Percentiles rank a stretch among this genome's conserved stretches.
These are phyloP conservation scores for Nigrospora osmanthi DNA, from an alignment of 2,329 filamentous ascomycete species.

Conservation along the genomic window DNA sequence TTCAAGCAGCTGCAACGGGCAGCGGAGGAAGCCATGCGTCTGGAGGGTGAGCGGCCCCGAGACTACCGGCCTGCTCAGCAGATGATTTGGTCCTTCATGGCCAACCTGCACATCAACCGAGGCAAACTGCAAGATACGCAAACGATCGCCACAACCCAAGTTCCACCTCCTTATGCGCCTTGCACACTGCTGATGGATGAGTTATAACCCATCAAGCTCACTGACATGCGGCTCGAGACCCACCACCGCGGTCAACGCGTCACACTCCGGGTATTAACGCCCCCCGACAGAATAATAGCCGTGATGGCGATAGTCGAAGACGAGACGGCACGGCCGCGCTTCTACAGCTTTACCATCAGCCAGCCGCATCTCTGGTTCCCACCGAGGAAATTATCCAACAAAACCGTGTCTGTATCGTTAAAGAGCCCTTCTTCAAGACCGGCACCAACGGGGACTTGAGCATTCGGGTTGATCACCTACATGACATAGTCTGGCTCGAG, in stretches of 20 bases:
- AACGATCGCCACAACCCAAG: slow-evolving; percentile 3
- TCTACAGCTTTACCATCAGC: slow-evolving; percentile 33
- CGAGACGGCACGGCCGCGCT: slow-evolving; percentile 23
- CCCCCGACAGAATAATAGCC: slow-evolving; percentile 7
- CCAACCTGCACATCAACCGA: neutral
- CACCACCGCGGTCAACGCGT: slow-evolving; percentile 15
- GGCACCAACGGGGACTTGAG: slow-evolving; percentile 28
- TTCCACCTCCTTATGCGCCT: slow-evolving; percentile 15
- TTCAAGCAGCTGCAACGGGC: neutral
- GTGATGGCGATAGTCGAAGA: slow-evolving; percentile 28
- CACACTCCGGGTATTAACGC: slow-evolving; percentile 11
- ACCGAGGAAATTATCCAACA: slow-evolving; percentile 23
- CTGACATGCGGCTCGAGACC: slow-evolving; percentile 19
- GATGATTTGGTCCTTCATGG: slow-evolving; percentile 3
- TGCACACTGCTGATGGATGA: slow-evolving; percentile 9
- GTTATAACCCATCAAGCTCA: slow-evolving; percentile 15
- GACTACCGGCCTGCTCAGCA: slow-evolving; percentile 3
- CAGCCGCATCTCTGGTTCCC: slow-evolving; percentile 23
- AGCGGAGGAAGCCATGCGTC: slow-evolving; percentile 1
- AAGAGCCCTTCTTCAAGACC: slow-evolving; percentile 44
- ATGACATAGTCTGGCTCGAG: slow-evolving; percentile 34
- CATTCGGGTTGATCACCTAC: slow-evolving; percentile 43
- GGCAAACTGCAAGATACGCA: neutral
- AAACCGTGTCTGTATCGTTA: slow-evolving; percentile 33
- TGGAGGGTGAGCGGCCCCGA: slow-evolving; percentile 8